phyloP scores from a whole-genome alignment of 106 monocot species.

The Dactylorhiza incarnata region DNA sequence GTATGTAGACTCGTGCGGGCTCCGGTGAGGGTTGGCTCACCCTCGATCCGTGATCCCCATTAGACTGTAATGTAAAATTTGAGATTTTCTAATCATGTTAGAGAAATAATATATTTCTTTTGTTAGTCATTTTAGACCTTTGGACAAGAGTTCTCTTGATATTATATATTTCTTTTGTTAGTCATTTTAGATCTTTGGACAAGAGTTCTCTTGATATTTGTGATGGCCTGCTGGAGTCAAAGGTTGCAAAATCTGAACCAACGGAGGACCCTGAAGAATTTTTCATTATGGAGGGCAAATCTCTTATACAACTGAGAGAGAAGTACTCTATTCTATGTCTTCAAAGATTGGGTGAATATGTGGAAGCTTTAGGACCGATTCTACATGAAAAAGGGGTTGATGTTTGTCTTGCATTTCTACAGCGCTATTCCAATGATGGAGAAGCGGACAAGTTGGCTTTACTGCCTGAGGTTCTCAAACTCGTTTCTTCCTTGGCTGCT shows the following conservation, averaged over 20 bases:
- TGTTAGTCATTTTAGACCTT: background rate
- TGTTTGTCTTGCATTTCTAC: slow-evolving; percentile 76
- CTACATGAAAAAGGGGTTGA: slow-evolving; percentile 95
- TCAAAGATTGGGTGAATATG: slow-evolving; percentile 84
- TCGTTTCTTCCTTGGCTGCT: slow-evolving; percentile 80
- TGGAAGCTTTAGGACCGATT: slow-evolving; percentile 93
- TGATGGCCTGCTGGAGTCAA: slow-evolving; percentile 17
- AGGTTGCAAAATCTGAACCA: slow-evolving; percentile 30
- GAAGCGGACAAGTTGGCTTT: slow-evolving; percentile 29
- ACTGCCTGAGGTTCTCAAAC: slow-evolving; percentile 80
- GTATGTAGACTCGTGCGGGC: no score
- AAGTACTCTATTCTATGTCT: slow-evolving; percentile 85
- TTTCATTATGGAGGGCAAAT: slow-evolving; percentile 57
- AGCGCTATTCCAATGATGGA: slow-evolving; percentile 44
- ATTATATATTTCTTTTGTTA: background rate
- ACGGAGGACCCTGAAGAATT: slow-evolving; percentile 45
- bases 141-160: background rate
- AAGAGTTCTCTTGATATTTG: slow-evolving; percentile 27
- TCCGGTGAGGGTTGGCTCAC: no score
- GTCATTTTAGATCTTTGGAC: background rate
- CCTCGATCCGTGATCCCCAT: no score
- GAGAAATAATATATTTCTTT: background rate
- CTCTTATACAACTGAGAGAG: slow-evolving; percentile 55
- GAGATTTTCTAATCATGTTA: background rate
- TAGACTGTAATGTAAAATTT: background rate